Base-by-base conservation (phyloP, 371 early-diverging fungal genomes). In the Synchytrium microbalum region DNA sequence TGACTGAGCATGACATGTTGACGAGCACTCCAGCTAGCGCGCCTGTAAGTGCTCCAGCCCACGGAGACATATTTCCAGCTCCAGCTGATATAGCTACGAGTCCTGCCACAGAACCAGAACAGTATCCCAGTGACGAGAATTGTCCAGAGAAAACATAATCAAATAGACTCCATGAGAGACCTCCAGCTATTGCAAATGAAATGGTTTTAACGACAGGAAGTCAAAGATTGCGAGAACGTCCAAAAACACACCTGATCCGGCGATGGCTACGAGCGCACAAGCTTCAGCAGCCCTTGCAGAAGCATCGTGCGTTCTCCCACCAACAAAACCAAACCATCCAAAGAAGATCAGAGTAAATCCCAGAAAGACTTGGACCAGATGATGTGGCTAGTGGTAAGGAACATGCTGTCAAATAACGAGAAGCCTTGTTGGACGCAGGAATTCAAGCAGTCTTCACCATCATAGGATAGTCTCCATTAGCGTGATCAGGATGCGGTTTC, bases 51-150 rank as follows among this genome's bases (percentile, higher is more conserved):
- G 92, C 82, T 33, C 88, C 80, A 26, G 90, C 83, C 64, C 84
- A 86, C 19, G 93, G 89, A 0, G 86, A 84, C 27, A 94, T 91
- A 63, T 75, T 94, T 5, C 96, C 96, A 1, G 92, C 84, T 1
- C 82, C 92, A 8, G 96, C 95, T 0, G 96, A 93, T 63, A 95
- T 93, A 19, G 89, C 85, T 2, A 93, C 95, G n/a, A 95, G 74
- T 10, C 93, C 96, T 8, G 92, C 84, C 31, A 96, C 90, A 23
- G 91, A 92, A 31, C 94, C 96, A 2, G 90, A 88, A 73, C 95
- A 95, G 71, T 92, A 93, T 10, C 89, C 91, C 31, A 95, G 75
- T 26, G 88, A 88, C 30, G 94, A 91, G 32, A 90, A 81, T 69
- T 90, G 90, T 51, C 88, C 83, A 53, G 13, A 13, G 57, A 57